Evolutionary conservation across 257 asterid species (phyloP).

Genomic region (Haberlea rhodopensis): DNA sequence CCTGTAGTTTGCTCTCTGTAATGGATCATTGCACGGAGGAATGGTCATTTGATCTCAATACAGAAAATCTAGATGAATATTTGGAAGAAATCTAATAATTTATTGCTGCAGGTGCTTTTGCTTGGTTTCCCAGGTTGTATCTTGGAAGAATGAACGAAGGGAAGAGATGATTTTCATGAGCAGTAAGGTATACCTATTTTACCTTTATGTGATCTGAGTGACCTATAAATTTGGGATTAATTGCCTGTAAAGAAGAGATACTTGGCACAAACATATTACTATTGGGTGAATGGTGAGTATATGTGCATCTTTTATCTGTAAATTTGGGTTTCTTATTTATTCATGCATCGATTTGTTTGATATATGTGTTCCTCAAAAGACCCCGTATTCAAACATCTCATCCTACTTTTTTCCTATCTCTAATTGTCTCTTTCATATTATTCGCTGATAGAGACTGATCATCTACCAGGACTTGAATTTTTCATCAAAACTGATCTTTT

Average conservation of each 20-base stretch:
- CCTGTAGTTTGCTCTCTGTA: background rate
- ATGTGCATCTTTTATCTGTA: background rate
- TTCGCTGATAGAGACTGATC: too few relatives aligned
- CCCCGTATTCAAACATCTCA: background rate
- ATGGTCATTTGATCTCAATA: background rate
- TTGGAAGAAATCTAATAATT: conserved; percentile 17
- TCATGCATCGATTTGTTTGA: too few relatives aligned
- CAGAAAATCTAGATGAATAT: conserved; percentile 1
- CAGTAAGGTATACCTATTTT: conserved; percentile 53
- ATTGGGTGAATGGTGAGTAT: conserved; percentile 9
- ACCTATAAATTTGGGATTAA: background rate
- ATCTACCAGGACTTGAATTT: too few relatives aligned
- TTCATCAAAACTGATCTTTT: too few relatives aligned
- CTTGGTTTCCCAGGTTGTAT: conserved; percentile 70
- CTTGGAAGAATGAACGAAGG: conserved; percentile 85
- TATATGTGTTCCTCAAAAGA: too few relatives aligned
- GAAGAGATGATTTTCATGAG: conserved; percentile 67
- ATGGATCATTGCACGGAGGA: conserved; percentile 1
- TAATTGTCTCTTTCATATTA: too few relatives aligned
- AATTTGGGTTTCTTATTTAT: background rate
- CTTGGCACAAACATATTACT: background rate
- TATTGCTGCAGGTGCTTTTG: conserved; percentile 57
- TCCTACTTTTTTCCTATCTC: too few relatives aligned
- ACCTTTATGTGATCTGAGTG: background rate
- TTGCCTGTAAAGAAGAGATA: conserved; percentile 1